A percentile compares a stretch with the other conserved stretches of the same genome.
These are phyloP conservation scores for Yamadazyma kitorensis DNA, from an alignment of 805 yeast species.

Conservation along the genomic window DNA sequence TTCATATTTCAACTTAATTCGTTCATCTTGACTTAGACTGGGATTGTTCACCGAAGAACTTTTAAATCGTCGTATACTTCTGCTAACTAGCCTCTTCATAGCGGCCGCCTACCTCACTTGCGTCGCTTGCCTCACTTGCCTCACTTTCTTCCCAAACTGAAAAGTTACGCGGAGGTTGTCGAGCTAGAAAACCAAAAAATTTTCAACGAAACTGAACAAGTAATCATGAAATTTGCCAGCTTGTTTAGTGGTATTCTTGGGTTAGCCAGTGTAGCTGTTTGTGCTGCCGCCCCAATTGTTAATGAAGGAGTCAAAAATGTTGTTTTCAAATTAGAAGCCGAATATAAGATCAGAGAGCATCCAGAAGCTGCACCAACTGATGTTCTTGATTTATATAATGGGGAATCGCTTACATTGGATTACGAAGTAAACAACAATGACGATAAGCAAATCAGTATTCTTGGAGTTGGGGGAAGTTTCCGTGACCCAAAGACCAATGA, in stretches of 20 bases:
- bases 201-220: no score
- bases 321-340: slow-evolving; percentile 13
- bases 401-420: slow-evolving; percentile 50
- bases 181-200: no score
- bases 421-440: slow-evolving; percentile 57
- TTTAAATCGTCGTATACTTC: slow-evolving; percentile 6
- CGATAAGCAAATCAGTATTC: slow-evolving; percentile 50
- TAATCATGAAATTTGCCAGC: not conserved
- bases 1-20: slow-evolving; percentile 3
- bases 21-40: not conserved
- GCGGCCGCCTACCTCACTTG: not conserved
- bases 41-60: not conserved
- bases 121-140: no score
- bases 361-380: slow-evolving; percentile 38
- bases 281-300: slow-evolving; percentile 5
- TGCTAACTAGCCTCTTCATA: no score
- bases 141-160: no score
- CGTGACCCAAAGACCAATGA: slow-evolving; percentile 53
- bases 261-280: slow-evolving; percentile 4
- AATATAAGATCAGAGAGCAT: slow-evolving; percentile 47
- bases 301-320: not conserved
- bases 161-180: no score
- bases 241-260: not conserved
- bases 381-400: slow-evolving; percentile 44
- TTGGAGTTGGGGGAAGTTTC: slow-evolving; percentile 70